These are phyloP conservation scores for Lactarius deliciosus DNA, from an alignment of 768 basidiomycete species.

Conservation along the genomic window DNA sequence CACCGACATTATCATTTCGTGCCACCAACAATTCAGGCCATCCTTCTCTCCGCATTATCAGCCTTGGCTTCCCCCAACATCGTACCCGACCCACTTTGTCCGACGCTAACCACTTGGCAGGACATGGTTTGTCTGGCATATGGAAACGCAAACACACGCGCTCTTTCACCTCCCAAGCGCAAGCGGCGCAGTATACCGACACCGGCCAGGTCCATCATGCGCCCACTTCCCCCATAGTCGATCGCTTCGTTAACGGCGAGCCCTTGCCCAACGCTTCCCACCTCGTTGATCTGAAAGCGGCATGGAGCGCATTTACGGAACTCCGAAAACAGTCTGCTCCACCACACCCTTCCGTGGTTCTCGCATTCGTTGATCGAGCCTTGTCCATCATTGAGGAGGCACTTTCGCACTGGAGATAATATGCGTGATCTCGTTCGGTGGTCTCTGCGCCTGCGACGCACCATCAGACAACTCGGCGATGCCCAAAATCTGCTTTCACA, in stretches of 20 bases:
- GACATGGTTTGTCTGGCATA: background rate
- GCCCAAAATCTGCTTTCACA: slow-evolving; percentile 1
- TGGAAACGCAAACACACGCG: slow-evolving; percentile 19
- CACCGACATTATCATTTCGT: slow-evolving; percentile 7
- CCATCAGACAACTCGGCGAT: slow-evolving; percentile 16
- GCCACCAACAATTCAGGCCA: slow-evolving; percentile 8
- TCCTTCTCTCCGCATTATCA: slow-evolving; percentile 9
- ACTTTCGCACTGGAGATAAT: slow-evolving; percentile 13
- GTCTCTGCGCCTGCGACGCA: slow-evolving; percentile 19
- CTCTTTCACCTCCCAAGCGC: slow-evolving; percentile 2
- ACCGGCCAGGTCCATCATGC: slow-evolving; percentile 5
- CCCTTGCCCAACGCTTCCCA: slow-evolving; percentile 22
- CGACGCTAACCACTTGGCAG: background rate
- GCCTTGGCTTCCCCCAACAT: background rate
- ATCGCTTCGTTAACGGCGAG: slow-evolving; percentile 23
- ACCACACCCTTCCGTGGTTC: slow-evolving; percentile 10
- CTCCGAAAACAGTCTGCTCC: slow-evolving; percentile 11
- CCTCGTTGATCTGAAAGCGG: slow-evolving; percentile 21
- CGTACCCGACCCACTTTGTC: slow-evolving; percentile 1
- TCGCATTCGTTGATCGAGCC: slow-evolving; percentile 27
- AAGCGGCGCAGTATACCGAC: slow-evolving; percentile 16
- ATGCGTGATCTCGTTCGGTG: slow-evolving; percentile 23
- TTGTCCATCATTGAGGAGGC: slow-evolving; percentile 21
- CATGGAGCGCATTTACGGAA: slow-evolving; percentile 24
- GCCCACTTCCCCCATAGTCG: slow-evolving; percentile 14